Evolutionary conservation across 495 filamentous ascomycete genomes (phyloP).

Genomic region (Talaromyces wortmannii): DNA sequence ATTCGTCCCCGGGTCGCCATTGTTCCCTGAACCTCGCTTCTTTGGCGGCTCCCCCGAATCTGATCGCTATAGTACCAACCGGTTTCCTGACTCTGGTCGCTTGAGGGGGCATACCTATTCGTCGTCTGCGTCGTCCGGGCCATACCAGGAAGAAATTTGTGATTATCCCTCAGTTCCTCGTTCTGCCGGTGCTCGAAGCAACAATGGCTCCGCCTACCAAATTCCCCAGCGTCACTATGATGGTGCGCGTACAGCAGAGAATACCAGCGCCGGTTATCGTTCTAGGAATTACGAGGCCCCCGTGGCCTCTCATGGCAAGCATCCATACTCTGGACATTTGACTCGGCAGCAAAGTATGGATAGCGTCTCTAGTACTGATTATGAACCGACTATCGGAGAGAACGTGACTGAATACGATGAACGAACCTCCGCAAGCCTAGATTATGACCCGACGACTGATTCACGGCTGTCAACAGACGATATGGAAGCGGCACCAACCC

Average conservation of each 20-base stretch:
- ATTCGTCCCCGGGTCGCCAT: slow-evolving; percentile 45
- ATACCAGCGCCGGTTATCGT: slow-evolving; percentile 16
- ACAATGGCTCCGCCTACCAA: slow-evolving; percentile 73
- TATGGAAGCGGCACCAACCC: slow-evolving; percentile 82
- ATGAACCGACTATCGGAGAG: slow-evolving; percentile 35
- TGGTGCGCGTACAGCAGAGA: slow-evolving; percentile 46
- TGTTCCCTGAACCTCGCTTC: slow-evolving; percentile 33
- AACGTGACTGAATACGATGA: slow-evolving; percentile 52
- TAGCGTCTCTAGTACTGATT: slow-evolving; percentile 66
- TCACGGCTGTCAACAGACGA: slow-evolving; percentile 33
- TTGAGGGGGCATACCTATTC: slow-evolving; percentile 55
- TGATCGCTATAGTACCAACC: slow-evolving; percentile 12
- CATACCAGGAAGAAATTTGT: slow-evolving; percentile 56
- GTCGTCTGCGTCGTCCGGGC: slow-evolving; percentile 66
- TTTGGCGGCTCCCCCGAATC: slow-evolving; percentile 34
- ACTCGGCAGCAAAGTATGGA: slow-evolving; percentile 63
- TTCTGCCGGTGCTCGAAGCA: slow-evolving; percentile 61
- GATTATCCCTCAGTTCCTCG: slow-evolving; percentile 51
- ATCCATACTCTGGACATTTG: slow-evolving; percentile 2
- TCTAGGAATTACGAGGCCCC: slow-evolving; percentile 1
- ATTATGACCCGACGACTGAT: slow-evolving; percentile 40
- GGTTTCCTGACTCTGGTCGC: slow-evolving; percentile 26
- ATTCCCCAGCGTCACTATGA: slow-evolving; percentile 55
- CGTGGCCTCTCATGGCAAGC: not conserved
- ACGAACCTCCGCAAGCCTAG: slow-evolving; percentile 72